These are phyloP conservation scores for Hypoxylon rickii DNA, from an alignment of 495 filamentous ascomycete genomes.

Conservation along the genomic window DNA sequence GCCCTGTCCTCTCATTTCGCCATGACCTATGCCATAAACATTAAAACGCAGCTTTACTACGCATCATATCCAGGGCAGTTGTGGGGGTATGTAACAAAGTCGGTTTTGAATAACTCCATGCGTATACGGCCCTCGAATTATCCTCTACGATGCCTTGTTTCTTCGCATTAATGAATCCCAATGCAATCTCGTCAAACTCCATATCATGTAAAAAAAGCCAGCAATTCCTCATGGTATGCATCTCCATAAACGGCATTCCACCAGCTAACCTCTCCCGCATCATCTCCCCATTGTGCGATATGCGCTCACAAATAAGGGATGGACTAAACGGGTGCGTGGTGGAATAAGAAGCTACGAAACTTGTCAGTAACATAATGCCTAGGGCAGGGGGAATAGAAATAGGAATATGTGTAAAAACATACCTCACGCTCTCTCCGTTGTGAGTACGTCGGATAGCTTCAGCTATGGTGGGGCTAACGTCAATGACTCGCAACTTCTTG, in stretches of 20 bases:
- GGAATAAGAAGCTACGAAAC: slow-evolving; percentile 74
- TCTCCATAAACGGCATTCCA: background rate
- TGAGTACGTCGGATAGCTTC: slow-evolving; percentile 87
- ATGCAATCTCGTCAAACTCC: slow-evolving; percentile 16
- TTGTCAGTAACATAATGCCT: slow-evolving; percentile 13
- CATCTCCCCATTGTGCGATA: background rate
- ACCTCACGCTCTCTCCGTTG: slow-evolving; percentile 69
- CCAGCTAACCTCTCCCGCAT: background rate
- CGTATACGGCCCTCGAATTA: slow-evolving; percentile 25
- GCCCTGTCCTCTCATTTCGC: slow-evolving; percentile 27
- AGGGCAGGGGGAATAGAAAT: background rate
- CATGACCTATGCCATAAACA: slow-evolving; percentile 21
- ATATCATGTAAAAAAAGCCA: no score
- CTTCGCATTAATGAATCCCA: slow-evolving; percentile 14
- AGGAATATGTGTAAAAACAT: background rate
- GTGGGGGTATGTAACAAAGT: background rate
- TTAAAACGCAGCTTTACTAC: slow-evolving; percentile 17
- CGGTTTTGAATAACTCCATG: slow-evolving; percentile 16
- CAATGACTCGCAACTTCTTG: slow-evolving; percentile 82
- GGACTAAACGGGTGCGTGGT: slow-evolving; percentile 75
- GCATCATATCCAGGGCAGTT: slow-evolving; percentile 9
- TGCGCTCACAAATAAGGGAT: no score
- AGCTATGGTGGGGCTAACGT: slow-evolving; percentile 79
- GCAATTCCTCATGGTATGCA: no score
- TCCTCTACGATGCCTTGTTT: slow-evolving; percentile 18